A percentile compares a stretch with the other conserved stretches of the same genome.
Evolutionary conservation across 306 rosid genomes (phyloP).

Genomic region (Cyamopsis tetragonoloba): DNA sequence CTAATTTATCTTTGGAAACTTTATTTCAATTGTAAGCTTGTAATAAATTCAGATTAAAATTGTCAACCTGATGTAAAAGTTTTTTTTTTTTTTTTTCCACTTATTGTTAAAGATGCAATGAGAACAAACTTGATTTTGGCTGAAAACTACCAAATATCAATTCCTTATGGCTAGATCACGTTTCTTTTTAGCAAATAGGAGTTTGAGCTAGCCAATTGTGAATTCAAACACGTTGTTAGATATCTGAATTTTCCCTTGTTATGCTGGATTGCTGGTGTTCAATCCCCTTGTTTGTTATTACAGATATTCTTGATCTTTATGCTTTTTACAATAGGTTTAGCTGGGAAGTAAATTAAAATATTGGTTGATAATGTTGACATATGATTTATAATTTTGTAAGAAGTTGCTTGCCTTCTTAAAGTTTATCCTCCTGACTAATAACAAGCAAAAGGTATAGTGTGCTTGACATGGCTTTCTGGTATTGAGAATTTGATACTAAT

Average conservation of each 20-base stretch:
- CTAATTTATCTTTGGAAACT: neutral
- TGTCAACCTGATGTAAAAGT: neutral
- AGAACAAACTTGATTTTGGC: neutral
- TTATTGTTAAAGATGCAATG: neutral
- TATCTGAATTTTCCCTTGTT: neutral
- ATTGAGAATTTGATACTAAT: neutral
- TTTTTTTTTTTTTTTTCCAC: neutral
- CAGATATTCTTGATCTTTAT: neutral
- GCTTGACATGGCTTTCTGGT: conserved; percentile 16
- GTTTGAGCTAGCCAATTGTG: neutral
- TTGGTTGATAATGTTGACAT: neutral
- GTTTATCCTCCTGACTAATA: neutral
- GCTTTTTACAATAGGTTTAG: neutral
- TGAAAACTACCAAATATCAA: neutral
- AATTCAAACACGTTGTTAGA: neutral
- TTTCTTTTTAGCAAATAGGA: neutral
- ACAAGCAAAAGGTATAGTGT: neutral
- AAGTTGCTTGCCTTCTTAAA: conserved; percentile 3
- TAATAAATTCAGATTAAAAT: neutral
- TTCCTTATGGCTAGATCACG: neutral
- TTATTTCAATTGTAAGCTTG: neutral
- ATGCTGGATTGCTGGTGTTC: neutral
- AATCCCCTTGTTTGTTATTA: neutral
- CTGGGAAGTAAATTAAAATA: neutral
- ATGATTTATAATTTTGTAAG: neutral